phyloP scores from a whole-genome alignment of 148 eudicot species.

The Spergularia bocconei region DNA sequence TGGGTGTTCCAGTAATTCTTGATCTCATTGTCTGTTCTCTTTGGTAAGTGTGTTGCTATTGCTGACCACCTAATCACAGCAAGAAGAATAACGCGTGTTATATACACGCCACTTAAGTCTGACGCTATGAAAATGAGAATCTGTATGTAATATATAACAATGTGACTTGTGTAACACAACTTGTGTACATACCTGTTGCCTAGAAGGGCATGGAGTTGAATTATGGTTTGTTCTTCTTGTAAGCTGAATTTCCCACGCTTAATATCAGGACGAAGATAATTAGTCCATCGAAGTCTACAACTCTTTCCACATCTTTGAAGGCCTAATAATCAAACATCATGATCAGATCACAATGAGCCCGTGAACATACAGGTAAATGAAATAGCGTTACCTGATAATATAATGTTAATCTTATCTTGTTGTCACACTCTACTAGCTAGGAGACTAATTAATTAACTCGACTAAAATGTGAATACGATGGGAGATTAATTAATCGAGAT shows the following conservation, averaged over 20 bases:
- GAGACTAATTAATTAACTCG: no score
- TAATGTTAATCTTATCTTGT: no score
- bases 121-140: not conserved
- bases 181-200: slow-evolving; percentile 67
- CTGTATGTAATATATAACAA: not conserved
- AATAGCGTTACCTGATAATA: not conserved
- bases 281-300: slow-evolving; percentile 91
- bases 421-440: no score
- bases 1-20: slow-evolving; percentile 97
- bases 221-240: slow-evolving; percentile 95
- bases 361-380: slow-evolving; percentile 5
- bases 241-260: slow-evolving; percentile 88
- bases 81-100: not conserved
- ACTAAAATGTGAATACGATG: no score
- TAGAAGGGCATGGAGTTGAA: slow-evolving; percentile 95
- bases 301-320: slow-evolving; percentile 96
- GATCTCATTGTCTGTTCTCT: slow-evolving; percentile 92
- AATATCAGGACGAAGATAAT: slow-evolving; percentile 90
- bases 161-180: no score
- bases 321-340: slow-evolving; percentile 34
- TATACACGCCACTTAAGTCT: not conserved
- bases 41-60: slow-evolving; percentile 92
- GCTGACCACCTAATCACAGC: slow-evolving; percentile 86
- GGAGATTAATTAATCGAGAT: no score
- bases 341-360: not conserved